Evolutionary conservation across 2,329 filamentous ascomycete genomes (phyloP), one percentile per base, ranked within the genome.

Genomic region (Samsoniella hepiali): DNA sequence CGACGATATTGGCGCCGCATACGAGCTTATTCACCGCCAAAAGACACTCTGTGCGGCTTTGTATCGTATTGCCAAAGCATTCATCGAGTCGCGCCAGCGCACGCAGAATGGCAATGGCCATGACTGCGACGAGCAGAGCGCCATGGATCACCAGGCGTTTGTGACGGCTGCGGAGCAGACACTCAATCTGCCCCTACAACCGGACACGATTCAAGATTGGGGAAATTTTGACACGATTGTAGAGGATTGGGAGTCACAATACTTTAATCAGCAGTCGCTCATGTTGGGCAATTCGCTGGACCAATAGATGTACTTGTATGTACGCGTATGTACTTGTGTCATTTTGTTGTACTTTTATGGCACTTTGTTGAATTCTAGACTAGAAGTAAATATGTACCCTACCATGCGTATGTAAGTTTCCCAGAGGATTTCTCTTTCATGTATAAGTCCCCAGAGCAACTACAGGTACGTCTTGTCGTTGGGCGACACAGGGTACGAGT

Each of bases 401-500:
- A 22, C 22, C 22, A 22, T 22, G 22, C 22, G 22, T 22, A 22
- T 22, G 22, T 22, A 22, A 22, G 22, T 22, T 22, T 22, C 22
- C 22, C 22, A 22, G 22, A 22, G 22, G 22, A 22, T 22, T 22
- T 22, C 22, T 22, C 22, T 22, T 22, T 22, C 22, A 22, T 22
- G 22, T 22, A 22, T 22, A 22, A 22, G 22, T 22, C 1, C 10
- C 15, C 6, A 11, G 22, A 8, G 10, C 11, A 17, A 2, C 44
- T 63, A 62, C 51, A 61, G 56, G 31, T 64, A 68, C 3, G 68
- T 71, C 58, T 69, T 72, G 10, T 73, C 69, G 49, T 76, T 67
- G 6, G 73, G 71, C 1, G 74, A 75, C 32, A 67, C 65, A 27
- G 77, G 75, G 70, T 87, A 87, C 32, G 65, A 49, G 69, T 87